A percentile compares a stretch with the other conserved stretches of the same genome.
Evolutionary conservation across 1,284 basidiomycete species (phyloP).

Genomic region (Ceratobasidium sp.): DNA sequence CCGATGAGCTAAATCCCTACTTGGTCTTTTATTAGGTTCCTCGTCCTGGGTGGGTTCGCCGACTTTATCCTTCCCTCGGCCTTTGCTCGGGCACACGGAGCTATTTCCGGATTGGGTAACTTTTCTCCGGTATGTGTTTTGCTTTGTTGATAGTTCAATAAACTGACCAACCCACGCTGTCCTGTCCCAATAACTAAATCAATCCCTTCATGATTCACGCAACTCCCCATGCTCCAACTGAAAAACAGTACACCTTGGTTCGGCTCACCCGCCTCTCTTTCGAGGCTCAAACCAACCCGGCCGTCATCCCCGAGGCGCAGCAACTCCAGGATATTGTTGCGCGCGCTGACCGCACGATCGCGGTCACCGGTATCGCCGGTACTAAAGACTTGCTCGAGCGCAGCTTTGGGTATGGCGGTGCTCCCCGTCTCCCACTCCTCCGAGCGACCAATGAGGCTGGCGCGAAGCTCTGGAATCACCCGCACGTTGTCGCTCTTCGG

Average conservation of each 20-base stretch:
- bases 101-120: constrained; percentile 86
- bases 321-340: constrained; percentile 83
- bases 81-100: constrained; percentile 78
- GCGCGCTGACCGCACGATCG: constrained; percentile 83
- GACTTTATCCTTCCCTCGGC: constrained; percentile 84
- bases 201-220: constrained; percentile 46
- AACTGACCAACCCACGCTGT: constrained; percentile 45
- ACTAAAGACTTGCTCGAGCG: constrained; percentile 84
- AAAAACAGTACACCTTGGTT: constrained; percentile 67
- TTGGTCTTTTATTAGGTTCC: constrained; percentile 62
- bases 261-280: constrained; percentile 75
- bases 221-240: not conserved
- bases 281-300: constrained; percentile 65
- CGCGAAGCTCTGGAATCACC: constrained; percentile 74
- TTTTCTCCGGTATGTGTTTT: constrained; percentile 74
- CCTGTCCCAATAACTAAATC: constrained; percentile 46
- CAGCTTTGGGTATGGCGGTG: constrained; percentile 79
- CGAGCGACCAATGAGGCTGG: constrained; percentile 65
- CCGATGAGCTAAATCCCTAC: not conserved
- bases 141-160: not conserved
- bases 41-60: constrained; percentile 82
- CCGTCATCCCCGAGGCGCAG: constrained; percentile 78
- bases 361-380: constrained; percentile 82
- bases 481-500: constrained; percentile 76
- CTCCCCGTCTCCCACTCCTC: constrained; percentile 79